phyloP scores from a whole-genome alignment of 768 basidiomycete species.

The Hortiboletus flavorubellus region DNA sequence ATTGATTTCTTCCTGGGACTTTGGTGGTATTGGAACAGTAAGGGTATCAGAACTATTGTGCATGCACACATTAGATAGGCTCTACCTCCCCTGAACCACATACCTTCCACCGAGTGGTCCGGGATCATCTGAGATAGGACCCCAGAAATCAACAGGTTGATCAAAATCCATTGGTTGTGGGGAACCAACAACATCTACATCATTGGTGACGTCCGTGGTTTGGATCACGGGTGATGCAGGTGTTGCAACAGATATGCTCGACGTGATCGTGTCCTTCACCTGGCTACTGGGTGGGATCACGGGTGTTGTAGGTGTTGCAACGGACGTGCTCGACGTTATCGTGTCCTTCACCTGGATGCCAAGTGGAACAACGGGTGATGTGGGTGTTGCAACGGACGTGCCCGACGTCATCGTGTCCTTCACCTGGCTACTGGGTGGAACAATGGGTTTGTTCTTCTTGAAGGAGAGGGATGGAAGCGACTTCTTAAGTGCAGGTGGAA shows the following conservation, averaged over 20 bases:
- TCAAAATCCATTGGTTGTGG: conserved; percentile 24
- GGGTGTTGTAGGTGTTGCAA: conserved; percentile 4
- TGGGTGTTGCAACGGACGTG: background rate
- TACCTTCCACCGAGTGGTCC: conserved; percentile 10
- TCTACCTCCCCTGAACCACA: background rate
- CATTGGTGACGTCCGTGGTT: background rate
- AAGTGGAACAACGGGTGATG: background rate
- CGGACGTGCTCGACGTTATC: background rate
- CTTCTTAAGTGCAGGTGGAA: conserved; percentile 20
- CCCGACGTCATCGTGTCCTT: conserved; percentile 11
- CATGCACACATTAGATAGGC: background rate
- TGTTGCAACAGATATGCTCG: background rate
- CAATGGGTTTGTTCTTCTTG: conserved; percentile 38
- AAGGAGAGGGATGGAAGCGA: conserved; percentile 37
- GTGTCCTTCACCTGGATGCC: conserved; percentile 14
- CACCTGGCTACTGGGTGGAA: conserved; percentile 2
- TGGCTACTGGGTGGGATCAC: conserved; percentile 2
- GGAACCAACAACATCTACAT: conserved; percentile 6
- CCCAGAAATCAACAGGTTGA: conserved; percentile 12
- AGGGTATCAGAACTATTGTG: conserved; percentile 2
- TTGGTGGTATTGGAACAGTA: conserved; percentile 12
- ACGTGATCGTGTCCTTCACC: conserved; percentile 10
- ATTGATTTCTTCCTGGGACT: conserved; percentile 18
- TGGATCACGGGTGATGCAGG: conserved; percentile 13
- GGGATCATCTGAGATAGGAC: conserved; percentile 6